Conservation (phyloP, 176 grass and related monocot genomes). For the Pharus latifolius region DNA sequence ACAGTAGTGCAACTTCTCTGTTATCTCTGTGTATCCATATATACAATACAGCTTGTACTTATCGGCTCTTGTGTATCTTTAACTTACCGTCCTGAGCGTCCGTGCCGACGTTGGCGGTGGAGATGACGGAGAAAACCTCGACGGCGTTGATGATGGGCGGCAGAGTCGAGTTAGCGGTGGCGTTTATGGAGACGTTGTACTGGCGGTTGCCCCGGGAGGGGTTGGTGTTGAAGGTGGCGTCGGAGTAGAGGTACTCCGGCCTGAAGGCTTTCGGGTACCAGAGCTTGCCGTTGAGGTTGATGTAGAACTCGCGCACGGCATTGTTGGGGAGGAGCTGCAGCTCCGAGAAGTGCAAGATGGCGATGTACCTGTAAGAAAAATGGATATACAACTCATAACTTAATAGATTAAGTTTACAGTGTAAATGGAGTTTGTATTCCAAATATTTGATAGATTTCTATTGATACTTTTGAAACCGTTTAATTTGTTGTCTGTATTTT, state of each 20-base stretch:
- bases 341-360: conserved; percentile 20
- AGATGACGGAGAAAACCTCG: conserved; percentile 36
- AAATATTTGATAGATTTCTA: too few relatives aligned
- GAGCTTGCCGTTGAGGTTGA: neutral
- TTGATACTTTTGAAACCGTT: too few relatives aligned
- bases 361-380: too few relatives aligned
- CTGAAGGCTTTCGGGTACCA: neutral
- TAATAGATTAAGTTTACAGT: too few relatives aligned
- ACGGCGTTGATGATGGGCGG: conserved; percentile 52
- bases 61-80: neutral
- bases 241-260: neutral
- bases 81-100: conserved; percentile 30
- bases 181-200: conserved; percentile 25
- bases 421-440: too few relatives aligned
- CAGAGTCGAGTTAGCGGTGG: conserved; percentile 30
- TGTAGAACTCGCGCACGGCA: conserved; percentile 10
- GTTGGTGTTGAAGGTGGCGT: neutral
- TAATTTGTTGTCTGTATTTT: too few relatives aligned
- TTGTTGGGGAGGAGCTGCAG: conserved; percentile 10
- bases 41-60: neutral
- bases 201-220: fast-evolving
- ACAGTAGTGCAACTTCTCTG: too few relatives aligned
- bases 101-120: conserved; percentile 3
- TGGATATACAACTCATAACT: too few relatives aligned
- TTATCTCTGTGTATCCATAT: neutral